These are phyloP conservation scores for Cerrena zonata DNA, from an alignment of 1,284 basidiomycete genomes.

Conservation along the genomic window DNA sequence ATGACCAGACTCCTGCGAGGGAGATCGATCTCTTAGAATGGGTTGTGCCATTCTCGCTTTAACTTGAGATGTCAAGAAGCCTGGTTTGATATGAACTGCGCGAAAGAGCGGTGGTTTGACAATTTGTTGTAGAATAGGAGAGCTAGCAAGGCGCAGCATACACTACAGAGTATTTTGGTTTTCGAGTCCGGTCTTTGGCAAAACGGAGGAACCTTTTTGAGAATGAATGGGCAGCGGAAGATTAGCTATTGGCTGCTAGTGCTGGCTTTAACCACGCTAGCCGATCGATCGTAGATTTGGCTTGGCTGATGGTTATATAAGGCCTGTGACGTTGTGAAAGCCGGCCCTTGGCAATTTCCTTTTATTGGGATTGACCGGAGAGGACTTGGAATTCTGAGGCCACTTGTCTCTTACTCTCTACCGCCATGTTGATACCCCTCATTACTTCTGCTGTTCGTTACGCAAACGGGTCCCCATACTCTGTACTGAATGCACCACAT, in stretches of 20 bases:
- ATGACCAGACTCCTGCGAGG: constrained; percentile 6
- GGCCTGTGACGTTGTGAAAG: not conserved
- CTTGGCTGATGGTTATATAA: not conserved
- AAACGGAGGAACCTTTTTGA: not conserved
- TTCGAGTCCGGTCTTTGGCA: not conserved
- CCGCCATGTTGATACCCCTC: not conserved
- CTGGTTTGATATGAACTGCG: not conserved
- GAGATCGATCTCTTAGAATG: not conserved
- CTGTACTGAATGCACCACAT: not conserved
- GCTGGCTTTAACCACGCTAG: too few species aligned
- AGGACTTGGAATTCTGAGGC: too few species aligned
- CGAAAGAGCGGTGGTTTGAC: constrained; percentile 4
- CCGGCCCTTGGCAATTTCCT: not conserved
- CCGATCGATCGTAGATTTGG: not conserved
- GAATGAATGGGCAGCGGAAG: not conserved
- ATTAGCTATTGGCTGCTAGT: not conserved
- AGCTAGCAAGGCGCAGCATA: not conserved
- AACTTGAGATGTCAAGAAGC: not conserved
- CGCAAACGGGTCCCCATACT: constrained; percentile 5
- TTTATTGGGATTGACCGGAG: too few species aligned
- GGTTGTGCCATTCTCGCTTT: constrained; percentile 3
- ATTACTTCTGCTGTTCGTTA: constrained; percentile 1
- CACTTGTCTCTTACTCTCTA: not conserved
- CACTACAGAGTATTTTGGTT: not conserved
- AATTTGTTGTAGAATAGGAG: not conserved